Base-by-base conservation (phyloP, 202 grass and related monocot genomes). In the Panicum virgatum region DNA sequence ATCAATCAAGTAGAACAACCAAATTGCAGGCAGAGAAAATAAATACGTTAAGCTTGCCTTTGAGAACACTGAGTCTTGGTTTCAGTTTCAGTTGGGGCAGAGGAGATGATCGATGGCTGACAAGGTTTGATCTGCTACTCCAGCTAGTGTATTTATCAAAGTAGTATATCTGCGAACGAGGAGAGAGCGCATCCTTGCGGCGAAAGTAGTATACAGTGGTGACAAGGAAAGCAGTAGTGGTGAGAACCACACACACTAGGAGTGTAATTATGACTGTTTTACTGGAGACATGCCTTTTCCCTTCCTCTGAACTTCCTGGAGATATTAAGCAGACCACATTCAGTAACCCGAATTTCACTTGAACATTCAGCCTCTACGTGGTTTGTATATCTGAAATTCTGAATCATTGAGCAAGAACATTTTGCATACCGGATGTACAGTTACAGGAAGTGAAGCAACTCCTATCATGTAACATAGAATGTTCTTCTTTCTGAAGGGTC, bases 361-460 rank as follows among this genome's bases (percentile, higher is more conserved):
- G 54, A 64, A 61, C 19, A 69, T 72, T 62, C 54, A 60, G 53
- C 44, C 25, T 15, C 25, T 56, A 65, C 54, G 50, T 12, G 5
- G 26, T 5, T 38, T 20, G 54, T 77, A 18, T 38, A 43, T 71
- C 26, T 78, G 68, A 45, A 82, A 70, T 27, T 75, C n/a, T 82
- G 73, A 66, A 79, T 78, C 25, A 64, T 18, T 87, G 62, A 82
- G 50, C 47, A 42, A 66, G 48, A 54, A 37, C 42, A 36, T 42
- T 4, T 71, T 50, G 51, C 44, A 50, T 87, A 98, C 96, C 92
- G 0, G 85, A 89, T 72, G 90, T 98, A 89, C 96, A 98, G 82
- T 98, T 96, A 75, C 96, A 98, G 69, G 92, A 85, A 88, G 84
- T 85, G 73, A 98, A 98, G 83, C 90, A 96, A 42, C 81, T 84